phyloP scores from a whole-genome alignment of 1,139 yeast genomes.

The Suhomyces choctaworum region DNA sequence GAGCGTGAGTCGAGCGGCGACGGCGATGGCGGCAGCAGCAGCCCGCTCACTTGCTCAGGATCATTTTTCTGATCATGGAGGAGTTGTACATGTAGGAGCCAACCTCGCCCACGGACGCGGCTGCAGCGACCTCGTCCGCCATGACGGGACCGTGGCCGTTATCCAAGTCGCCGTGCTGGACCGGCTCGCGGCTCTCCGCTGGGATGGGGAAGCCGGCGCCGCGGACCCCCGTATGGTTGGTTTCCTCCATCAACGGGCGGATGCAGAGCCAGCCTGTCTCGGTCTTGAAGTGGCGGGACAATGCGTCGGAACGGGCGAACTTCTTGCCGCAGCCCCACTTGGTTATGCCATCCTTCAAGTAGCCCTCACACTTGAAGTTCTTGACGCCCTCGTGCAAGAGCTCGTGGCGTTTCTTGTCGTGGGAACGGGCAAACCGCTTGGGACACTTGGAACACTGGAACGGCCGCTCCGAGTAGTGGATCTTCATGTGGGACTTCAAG shows the following conservation, averaged over 20 bases:
- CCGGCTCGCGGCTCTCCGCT: too few relatives aligned
- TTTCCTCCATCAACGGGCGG: constrained; percentile 54
- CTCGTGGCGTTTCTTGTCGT: constrained; percentile 59
- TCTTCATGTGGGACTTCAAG: constrained; percentile 54
- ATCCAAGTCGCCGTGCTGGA: too few relatives aligned
- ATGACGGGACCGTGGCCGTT: too few relatives aligned
- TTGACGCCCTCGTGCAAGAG: constrained; percentile 54
- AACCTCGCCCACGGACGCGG: constrained; percentile 3
- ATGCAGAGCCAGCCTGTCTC: constrained; percentile 62
- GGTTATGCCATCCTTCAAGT: constrained; percentile 49
- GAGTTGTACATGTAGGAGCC: constrained; percentile 12
- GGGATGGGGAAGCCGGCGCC: constrained; percentile 2
- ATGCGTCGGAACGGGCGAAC: constrained; percentile 59
- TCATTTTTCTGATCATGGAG: constrained; percentile 9
- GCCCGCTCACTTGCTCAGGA: constrained; percentile 10
- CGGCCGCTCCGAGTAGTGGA: constrained; percentile 59
- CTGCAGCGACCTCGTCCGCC: not conserved
- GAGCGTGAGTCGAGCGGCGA: too few relatives aligned
- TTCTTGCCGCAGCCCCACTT: constrained; percentile 62
- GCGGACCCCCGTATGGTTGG: constrained; percentile 5
- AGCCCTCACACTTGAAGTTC: constrained; percentile 57
- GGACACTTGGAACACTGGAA: constrained; percentile 50
- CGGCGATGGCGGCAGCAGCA: too few relatives aligned
- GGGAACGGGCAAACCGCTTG: constrained; percentile 56
- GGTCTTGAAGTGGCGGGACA: constrained; percentile 57